A percentile compares a stretch with the other conserved stretches of the same genome.
phyloP scores from a whole-genome alignment of 73 alveolate genomes.

The Paramecium primaurelia region DNA sequence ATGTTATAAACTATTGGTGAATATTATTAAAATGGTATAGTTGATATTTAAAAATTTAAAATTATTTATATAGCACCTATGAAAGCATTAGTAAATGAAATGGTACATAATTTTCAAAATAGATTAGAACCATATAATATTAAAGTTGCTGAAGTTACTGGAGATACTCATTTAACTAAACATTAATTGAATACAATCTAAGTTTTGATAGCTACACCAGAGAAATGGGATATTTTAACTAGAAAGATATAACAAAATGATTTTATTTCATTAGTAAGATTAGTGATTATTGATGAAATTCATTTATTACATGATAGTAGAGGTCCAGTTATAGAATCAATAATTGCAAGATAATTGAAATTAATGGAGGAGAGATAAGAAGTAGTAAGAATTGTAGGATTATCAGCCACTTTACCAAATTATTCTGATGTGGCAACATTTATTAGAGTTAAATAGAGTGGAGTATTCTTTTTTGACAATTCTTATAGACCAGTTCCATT shows the following conservation, averaged over 20 bases:
- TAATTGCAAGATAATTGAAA: slow-evolving; percentile 98
- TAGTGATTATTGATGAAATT: slow-evolving; percentile 98
- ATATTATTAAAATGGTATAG: slow-evolving; percentile 79
- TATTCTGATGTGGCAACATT: slow-evolving; percentile 88
- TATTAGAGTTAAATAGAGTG: slow-evolving; percentile 18
- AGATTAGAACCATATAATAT: slow-evolving; percentile 83
- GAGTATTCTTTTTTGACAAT: slow-evolving; percentile 95
- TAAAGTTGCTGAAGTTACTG: slow-evolving; percentile 97
- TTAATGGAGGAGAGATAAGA: slow-evolving; percentile 91
- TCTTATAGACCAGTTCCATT: slow-evolving; percentile 99
- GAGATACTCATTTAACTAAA: slow-evolving; percentile 96
- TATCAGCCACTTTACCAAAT: slow-evolving; percentile 99
- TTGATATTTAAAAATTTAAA: slow-evolving; percentile 91
- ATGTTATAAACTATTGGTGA: slow-evolving; percentile 80
- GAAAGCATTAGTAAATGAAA: slow-evolving; percentile 96
- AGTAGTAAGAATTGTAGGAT: slow-evolving; percentile 94
- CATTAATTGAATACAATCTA: slow-evolving; percentile 95
- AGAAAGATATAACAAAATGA: slow-evolving; percentile 97
- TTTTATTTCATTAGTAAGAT: slow-evolving; percentile 90
- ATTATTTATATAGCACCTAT: slow-evolving; percentile 99
- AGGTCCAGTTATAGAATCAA: slow-evolving; percentile 99
- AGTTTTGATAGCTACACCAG: slow-evolving; percentile 99
- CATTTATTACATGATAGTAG: slow-evolving; percentile 99
- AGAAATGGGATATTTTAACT: slow-evolving; percentile 99
- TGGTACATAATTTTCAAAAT: slow-evolving; percentile 93